A percentile compares a stretch with the other conserved stretches of the same genome.
Evolutionary conservation across 2,329 filamentous ascomycete species (phyloP).

Genomic region (Hirsutella minnesotensis): DNA sequence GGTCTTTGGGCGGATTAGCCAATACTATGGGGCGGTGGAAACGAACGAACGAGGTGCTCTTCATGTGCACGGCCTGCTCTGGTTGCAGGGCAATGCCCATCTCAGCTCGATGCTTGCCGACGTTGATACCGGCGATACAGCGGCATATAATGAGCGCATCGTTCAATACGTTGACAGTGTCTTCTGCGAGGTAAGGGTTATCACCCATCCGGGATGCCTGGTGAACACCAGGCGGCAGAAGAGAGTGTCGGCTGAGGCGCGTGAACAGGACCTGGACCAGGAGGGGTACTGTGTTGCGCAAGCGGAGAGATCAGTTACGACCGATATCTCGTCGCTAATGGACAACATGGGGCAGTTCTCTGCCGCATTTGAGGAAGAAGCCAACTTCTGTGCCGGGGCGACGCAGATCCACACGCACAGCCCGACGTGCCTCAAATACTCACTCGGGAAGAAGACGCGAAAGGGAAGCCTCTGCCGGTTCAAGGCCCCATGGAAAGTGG

Average conservation of each 20-base stretch:
- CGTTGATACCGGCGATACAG: too few species aligned
- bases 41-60: not conserved
- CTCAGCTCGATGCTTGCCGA: too few species aligned
- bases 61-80: not conserved
- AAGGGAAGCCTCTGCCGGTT: too few species aligned
- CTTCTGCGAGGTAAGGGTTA: too few species aligned
- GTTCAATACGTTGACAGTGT: not conserved
- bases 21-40: conserved; percentile 1
- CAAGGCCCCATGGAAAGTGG: too few species aligned
- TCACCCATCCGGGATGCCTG: too few species aligned
- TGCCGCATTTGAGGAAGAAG: too few species aligned
- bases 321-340: not conserved
- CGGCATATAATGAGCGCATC: not conserved
- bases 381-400: too few species aligned
- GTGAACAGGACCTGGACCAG: not conserved
- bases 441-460: not conserved
- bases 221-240: too few species aligned
- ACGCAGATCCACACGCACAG: not conserved
- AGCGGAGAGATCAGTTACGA: not conserved
- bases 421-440: not conserved
- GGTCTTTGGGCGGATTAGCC: conserved; percentile 3
- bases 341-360: not conserved
- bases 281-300: not conserved
- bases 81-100: too few species aligned
- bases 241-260: not conserved